A percentile compares a stretch with the other conserved stretches of the same genome.
Evolutionary conservation across 2,329 filamentous ascomycete species (phyloP).

Genomic region (Lachnellula occidentalis): DNA sequence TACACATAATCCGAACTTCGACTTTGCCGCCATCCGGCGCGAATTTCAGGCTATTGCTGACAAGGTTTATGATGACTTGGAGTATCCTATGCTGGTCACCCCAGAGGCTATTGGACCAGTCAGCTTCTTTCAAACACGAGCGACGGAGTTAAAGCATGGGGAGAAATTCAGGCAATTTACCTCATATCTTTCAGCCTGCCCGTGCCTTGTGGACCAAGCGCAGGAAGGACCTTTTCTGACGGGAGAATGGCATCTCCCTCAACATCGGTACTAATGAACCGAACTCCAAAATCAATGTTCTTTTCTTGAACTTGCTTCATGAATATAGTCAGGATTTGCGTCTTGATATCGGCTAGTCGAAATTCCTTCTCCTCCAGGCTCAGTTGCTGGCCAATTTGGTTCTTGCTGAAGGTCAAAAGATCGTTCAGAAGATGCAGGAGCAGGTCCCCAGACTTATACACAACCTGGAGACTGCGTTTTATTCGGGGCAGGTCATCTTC

Average conservation of each 20-base stretch:
- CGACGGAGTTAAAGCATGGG: background rate
- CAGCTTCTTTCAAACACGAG: background rate
- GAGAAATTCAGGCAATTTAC: conserved; percentile 1
- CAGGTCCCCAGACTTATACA: conserved; percentile 84
- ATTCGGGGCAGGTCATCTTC: conserved; percentile 74
- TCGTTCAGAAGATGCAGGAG: conserved; percentile 83
- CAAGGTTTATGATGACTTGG: conserved; percentile 89
- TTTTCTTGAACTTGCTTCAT: conserved; percentile 83
- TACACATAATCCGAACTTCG: conserved; percentile 67
- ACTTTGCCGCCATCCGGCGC: conserved; percentile 74
- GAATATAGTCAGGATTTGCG: conserved; percentile 80
- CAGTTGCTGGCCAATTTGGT: conserved; percentile 83
- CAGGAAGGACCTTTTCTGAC: conserved; percentile 40
- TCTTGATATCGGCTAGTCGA: conserved; percentile 72
- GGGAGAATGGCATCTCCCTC: conserved; percentile 13
- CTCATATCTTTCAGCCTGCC: conserved; percentile 75
- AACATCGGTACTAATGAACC: conserved; percentile 55
- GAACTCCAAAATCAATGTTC: conserved; percentile 66
- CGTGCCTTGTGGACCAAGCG: conserved; percentile 58
- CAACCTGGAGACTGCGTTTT: conserved; percentile 76
- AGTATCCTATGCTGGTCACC: conserved; percentile 89
- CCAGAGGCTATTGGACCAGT: conserved; percentile 51
- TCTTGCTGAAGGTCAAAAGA: conserved; percentile 88
- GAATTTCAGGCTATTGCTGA: conserved; percentile 89
- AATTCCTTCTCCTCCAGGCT: conserved; percentile 83